These are phyloP conservation scores for Trametes gibbosa DNA, from an alignment of 768 basidiomycete genomes.

Conservation along the genomic window DNA sequence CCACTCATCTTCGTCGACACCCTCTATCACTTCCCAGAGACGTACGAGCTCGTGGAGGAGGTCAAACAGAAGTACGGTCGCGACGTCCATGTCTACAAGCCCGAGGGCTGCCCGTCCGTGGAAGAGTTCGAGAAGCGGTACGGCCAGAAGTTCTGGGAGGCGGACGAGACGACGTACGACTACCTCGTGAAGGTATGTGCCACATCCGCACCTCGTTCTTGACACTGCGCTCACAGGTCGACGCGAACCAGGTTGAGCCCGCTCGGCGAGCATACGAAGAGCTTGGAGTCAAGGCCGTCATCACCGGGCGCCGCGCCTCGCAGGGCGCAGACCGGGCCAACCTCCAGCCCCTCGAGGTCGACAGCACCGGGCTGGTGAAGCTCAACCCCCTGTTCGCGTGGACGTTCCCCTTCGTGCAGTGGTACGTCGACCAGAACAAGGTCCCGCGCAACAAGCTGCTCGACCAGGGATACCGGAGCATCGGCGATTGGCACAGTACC, in stretches of 20 bases:
- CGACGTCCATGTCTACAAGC: constrained; percentile 74
- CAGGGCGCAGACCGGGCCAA: constrained; percentile 89
- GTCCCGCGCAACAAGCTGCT: constrained; percentile 90
- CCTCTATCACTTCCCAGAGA: constrained; percentile 93
- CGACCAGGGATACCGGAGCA: constrained; percentile 87
- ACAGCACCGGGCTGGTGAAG: constrained; percentile 87
- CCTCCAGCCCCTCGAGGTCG: constrained; percentile 85
- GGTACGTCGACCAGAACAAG: constrained; percentile 74
- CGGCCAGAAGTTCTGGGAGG: constrained; percentile 85
- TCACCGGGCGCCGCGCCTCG: constrained; percentile 92
- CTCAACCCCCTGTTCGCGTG: constrained; percentile 92
- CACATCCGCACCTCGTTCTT: background rate
- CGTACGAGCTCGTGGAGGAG: constrained; percentile 83
- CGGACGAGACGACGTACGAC: constrained; percentile 84
- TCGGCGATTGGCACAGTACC: constrained; percentile 99
- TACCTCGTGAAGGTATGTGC: constrained; percentile 80
- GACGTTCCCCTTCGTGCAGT: constrained; percentile 81
- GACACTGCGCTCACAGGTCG: background rate
- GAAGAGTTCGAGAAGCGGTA: constrained; percentile 77
- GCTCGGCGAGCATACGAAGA: constrained; percentile 83
- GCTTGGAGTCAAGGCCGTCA: constrained; percentile 78
- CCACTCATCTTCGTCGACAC: constrained; percentile 97
- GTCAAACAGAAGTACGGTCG: constrained; percentile 74
- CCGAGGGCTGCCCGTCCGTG: constrained; percentile 63
- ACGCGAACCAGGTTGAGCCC: constrained; percentile 74